Evolutionary conservation across 148 eudicot species (phyloP).

Genomic region (Drosera capensis): DNA sequence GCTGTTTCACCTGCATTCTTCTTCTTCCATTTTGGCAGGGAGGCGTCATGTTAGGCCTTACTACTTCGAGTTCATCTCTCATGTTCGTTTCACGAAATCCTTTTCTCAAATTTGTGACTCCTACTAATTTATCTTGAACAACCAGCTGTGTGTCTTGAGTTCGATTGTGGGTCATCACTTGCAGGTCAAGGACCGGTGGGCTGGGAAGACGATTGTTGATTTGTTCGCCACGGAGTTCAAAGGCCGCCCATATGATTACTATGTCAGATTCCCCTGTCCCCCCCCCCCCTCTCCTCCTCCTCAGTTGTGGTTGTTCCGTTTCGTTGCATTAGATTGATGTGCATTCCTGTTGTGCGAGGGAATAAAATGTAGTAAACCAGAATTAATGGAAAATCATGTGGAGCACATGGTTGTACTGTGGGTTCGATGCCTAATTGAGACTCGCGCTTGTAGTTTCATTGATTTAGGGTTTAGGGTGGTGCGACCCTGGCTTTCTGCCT

Average conservation of each 20-base stretch:
- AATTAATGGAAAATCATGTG: too few relatives aligned
- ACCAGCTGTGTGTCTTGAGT: too few relatives aligned
- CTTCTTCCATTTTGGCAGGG: constrained; percentile 27
- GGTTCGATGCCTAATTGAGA: too few relatives aligned
- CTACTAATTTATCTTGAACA: too few relatives aligned
- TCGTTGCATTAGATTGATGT: too few relatives aligned
- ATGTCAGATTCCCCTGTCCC: constrained; percentile 28
- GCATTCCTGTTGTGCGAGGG: too few relatives aligned
- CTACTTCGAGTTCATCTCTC: constrained; percentile 91
- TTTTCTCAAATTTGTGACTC: neutral
- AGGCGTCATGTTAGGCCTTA: constrained; percentile 83
- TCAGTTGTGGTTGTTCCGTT: neutral
- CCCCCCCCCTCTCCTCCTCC: neutral
- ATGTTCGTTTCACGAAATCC: constrained; percentile 27
- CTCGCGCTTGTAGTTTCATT: too few relatives aligned
- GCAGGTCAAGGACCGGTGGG: constrained; percentile 63
- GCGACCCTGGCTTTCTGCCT: too few relatives aligned
- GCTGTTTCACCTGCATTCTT: neutral
- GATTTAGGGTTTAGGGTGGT: too few relatives aligned
- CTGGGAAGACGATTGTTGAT: constrained; percentile 85
- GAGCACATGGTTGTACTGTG: too few relatives aligned
- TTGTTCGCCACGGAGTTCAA: constrained; percentile 78
- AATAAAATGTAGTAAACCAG: too few relatives aligned
- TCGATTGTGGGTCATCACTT: too few relatives aligned
- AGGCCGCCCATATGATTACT: constrained; percentile 78